phyloP scores from a whole-genome alignment of 768 basidiomycete genomes.

The Serendipita sp. region DNA sequence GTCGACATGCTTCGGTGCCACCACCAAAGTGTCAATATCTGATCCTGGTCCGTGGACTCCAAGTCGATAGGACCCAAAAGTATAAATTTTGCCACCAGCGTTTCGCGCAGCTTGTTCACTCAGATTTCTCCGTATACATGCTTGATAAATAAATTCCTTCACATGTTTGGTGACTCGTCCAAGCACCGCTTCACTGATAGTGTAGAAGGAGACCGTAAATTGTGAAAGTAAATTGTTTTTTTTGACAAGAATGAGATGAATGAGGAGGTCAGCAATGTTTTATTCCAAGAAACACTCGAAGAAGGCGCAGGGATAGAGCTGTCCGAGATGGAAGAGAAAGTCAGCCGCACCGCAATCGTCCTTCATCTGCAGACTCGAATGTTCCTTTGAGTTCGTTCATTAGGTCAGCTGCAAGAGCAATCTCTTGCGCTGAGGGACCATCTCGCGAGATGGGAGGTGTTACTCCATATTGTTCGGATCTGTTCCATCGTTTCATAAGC shows the following conservation, averaged over 20 bases:
- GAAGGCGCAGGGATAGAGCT: not conserved
- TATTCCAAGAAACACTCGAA: not conserved
- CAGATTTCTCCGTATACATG: slow-evolving; percentile 62
- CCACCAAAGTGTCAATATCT: slow-evolving; percentile 97
- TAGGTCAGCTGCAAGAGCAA: slow-evolving; percentile 65
- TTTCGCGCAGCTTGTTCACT: slow-evolving; percentile 77
- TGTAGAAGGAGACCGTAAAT: not conserved
- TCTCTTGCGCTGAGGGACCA: slow-evolving; percentile 63
- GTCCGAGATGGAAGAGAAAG: not conserved
- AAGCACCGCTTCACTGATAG: slow-evolving; percentile 72
- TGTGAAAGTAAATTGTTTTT: not conserved
- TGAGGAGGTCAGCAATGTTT: not conserved
- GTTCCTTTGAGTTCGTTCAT: slow-evolving; percentile 89
- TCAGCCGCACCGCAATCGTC: slow-evolving; percentile 46
- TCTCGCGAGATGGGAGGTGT: slow-evolving; percentile 69
- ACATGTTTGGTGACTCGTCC: slow-evolving; percentile 79
- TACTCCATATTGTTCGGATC: slow-evolving; percentile 32
- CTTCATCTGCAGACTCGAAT: slow-evolving; percentile 81
- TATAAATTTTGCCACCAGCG: slow-evolving; percentile 97
- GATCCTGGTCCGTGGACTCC: slow-evolving; percentile 92
- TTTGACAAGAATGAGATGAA: not conserved
- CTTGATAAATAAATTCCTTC: slow-evolving; percentile 79
- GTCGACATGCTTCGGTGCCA: slow-evolving; percentile 91
- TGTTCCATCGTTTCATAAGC: not conserved
- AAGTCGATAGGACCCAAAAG: slow-evolving; percentile 94